Conservation (phyloP, 2,329 filamentous ascomycete species). For the Aaosphaeria pasadenensis region DNA sequence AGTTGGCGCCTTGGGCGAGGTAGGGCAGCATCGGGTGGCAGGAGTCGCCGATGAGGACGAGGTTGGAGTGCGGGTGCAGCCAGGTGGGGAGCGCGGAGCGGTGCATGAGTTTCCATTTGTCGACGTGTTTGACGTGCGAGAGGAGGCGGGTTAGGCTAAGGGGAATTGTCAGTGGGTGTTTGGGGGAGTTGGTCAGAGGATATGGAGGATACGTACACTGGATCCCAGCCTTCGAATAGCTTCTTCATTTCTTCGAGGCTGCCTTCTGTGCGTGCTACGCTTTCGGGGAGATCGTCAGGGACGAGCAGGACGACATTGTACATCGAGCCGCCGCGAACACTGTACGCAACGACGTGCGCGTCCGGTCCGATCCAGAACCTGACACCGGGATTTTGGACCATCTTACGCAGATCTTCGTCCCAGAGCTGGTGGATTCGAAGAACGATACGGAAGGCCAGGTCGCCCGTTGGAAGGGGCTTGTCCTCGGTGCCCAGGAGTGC, state of each 20-base stretch:
- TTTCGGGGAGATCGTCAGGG: constrained; percentile 59
- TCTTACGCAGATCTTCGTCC: constrained; percentile 50
- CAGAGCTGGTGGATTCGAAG: constrained; percentile 51
- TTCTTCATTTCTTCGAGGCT: constrained; percentile 59
- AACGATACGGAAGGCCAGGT: constrained; percentile 64
- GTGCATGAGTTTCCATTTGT: constrained; percentile 70
- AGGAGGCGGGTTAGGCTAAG: constrained; percentile 39
- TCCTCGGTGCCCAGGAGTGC: constrained; percentile 47
- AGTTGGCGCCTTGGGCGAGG: constrained; percentile 55
- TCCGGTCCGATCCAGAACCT: constrained; percentile 65
- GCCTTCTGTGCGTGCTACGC: constrained; percentile 52
- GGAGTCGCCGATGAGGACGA: constrained; percentile 16
- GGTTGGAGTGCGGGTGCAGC: no score
- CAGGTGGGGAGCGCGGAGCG: neutral
- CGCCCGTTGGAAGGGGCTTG: constrained; percentile 57
- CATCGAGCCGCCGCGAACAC: constrained; percentile 56
- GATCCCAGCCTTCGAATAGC: constrained; percentile 64
- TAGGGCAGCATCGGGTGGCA: constrained; percentile 36
- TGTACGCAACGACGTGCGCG: constrained; percentile 62
- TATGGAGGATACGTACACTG: constrained; percentile 34
- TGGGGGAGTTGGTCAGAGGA: no score
- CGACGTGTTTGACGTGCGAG: constrained; percentile 55
- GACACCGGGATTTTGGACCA: constrained; percentile 52
- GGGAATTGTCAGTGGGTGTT: neutral
- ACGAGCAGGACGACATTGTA: constrained; percentile 66